Evolutionary conservation across 768 basidiomycete genomes (phyloP).

Genomic region (Tulasnella calospora): DNA sequence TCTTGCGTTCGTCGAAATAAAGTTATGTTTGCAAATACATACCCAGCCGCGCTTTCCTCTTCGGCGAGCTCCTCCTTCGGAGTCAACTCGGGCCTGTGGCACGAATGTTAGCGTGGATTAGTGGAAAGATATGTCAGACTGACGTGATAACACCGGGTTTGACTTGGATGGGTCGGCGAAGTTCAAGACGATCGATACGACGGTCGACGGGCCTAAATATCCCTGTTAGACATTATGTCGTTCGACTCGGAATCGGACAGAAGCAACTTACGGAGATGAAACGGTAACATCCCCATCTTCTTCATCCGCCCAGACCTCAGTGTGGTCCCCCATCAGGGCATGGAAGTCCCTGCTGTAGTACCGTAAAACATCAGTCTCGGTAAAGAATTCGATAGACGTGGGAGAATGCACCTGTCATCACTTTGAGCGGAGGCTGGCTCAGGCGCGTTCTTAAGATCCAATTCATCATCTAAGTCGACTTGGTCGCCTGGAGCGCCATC

Average conservation of each 20-base stretch:
- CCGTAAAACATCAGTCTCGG: neutral
- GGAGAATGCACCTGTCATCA: neutral
- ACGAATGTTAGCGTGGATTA: too few relatives aligned
- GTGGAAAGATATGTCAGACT: neutral
- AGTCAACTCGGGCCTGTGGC: neutral
- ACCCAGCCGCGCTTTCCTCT: neutral
- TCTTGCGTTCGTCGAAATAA: neutral
- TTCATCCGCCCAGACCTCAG: neutral
- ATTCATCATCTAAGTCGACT: neutral
- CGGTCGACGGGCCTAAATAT: neutral
- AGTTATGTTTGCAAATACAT: neutral
- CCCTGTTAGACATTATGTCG: neutral
- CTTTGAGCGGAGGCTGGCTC: neutral
- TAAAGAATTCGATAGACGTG: neutral
- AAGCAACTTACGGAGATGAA: neutral
- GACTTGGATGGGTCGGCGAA: neutral
- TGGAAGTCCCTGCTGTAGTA: neutral
- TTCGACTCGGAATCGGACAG: too few relatives aligned
- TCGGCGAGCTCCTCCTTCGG: neutral
- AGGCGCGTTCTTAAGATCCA: neutral
- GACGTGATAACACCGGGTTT: neutral
- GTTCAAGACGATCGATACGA: neutral
- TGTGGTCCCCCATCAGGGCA: neutral
- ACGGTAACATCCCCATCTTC: neutral
- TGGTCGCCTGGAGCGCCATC: neutral